Base-by-base conservation (phyloP, 192 early-diverging fungal species). In the Coemansia sp. region DNA sequence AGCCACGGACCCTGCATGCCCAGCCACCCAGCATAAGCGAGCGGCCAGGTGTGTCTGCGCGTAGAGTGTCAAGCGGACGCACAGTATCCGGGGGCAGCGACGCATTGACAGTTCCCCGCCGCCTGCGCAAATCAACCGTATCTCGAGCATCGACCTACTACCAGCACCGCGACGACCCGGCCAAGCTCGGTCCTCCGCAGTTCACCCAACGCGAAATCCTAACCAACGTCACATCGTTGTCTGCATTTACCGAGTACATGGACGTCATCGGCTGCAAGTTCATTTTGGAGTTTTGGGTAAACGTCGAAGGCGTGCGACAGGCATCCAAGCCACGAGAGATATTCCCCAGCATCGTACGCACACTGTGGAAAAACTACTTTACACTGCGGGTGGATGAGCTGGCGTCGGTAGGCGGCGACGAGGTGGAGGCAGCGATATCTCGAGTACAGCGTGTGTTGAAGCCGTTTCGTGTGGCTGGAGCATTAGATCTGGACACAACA, bases 221-320 rank as follows among this genome's bases (percentile, higher is more conserved):
- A 15, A 82, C 84, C 5, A 88, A 91, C 54, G 82, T 87, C 0
- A 60, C 84, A 0, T 83, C 88, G 3, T 63, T 92, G 5, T 88
- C 88, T 0, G 89, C 87, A 46, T 91, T 94, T 74, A 87, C 87
- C 63, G 92, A 91, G 69, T 91, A 88, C 69, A 87, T 90, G 87
- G 90, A 94, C 66, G 79, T 85, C 19, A 82, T 81, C 11, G 88
- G 86, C 3, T 74, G 81, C 58, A 81, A 86, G 69, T 63, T 84
- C 5, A 74, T 87, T 25, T 82, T 91, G 2, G 87, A 90, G 56
- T 91, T 90, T 60, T 92, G 90, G 89, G 63, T 91, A 23, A 81
- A 87, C 54, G 82, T 91, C 14, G 87, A 91, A 64, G 85, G 87
- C 21, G 78, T 87, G 23, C 72, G 84, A 25, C 72, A 70, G 26